Evolutionary conservation across 1,139 yeast genomes (phyloP).

Genomic region (Candida glucosophila): DNA sequence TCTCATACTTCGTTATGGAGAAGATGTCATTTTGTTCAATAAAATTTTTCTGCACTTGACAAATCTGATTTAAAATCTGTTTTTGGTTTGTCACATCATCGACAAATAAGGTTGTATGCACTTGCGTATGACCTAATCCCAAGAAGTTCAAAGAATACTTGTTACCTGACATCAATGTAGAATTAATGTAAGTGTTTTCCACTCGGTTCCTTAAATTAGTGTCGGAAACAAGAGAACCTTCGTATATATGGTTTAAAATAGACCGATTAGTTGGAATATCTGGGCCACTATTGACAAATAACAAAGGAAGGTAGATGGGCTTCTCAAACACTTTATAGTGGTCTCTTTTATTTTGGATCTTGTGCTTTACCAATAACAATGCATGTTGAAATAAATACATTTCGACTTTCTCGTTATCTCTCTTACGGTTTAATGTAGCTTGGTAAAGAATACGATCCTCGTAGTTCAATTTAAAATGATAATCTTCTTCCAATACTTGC

Average conservation of each 20-base stretch:
- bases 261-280: slow-evolving; percentile 62
- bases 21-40: slow-evolving; percentile 72
- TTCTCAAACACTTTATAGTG: slow-evolving; percentile 86
- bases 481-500: slow-evolving; percentile 58
- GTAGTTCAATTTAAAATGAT: slow-evolving; percentile 63
- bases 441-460: slow-evolving; percentile 77
- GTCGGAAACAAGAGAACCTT: slow-evolving; percentile 35
- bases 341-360: slow-evolving; percentile 82
- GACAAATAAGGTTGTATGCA: slow-evolving; percentile 37
- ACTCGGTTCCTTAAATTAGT: slow-evolving; percentile 22
- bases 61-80: slow-evolving; percentile 72
- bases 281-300: slow-evolving; percentile 69
- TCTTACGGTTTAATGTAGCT: slow-evolving; percentile 57
- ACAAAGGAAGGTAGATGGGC: slow-evolving; percentile 83
- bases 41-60: slow-evolving; percentile 67
- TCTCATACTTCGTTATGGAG: slow-evolving; percentile 66
- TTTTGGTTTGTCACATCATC: slow-evolving; percentile 59
- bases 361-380: slow-evolving; percentile 74
- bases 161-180: too few species aligned
- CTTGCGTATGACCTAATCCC: slow-evolving; percentile 38
- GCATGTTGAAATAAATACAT: slow-evolving; percentile 87
- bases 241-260: slow-evolving; percentile 25
- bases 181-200: slow-evolving; percentile 21
- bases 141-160: slow-evolving; percentile 42
- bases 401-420: slow-evolving; percentile 74